Conservation (phyloP, 2,329 filamentous ascomycete species). For the Calycina marina region DNA sequence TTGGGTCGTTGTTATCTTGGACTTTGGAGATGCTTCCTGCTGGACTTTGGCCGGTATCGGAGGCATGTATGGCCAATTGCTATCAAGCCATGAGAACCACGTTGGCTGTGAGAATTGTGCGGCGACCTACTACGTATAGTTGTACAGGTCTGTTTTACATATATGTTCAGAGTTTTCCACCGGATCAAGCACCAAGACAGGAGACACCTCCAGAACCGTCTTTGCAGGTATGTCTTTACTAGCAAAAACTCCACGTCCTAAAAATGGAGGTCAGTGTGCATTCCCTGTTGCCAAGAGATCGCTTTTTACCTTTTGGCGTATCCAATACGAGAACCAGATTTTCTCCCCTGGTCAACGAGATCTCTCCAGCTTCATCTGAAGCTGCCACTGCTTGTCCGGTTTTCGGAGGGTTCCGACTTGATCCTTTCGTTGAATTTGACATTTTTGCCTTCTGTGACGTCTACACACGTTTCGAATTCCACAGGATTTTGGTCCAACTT, state of each 20-base stretch:
- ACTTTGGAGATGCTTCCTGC: constrained; percentile 10
- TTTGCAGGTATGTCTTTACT: constrained; percentile 29
- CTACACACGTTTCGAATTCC: no score
- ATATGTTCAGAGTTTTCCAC: constrained; percentile 34
- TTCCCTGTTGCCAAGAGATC: background rate
- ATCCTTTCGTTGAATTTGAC: background rate
- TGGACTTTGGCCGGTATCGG: constrained; percentile 12
- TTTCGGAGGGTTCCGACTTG: background rate
- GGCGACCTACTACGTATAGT: constrained; percentile 38
- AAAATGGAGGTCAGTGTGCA: background rate
- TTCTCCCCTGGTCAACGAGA: constrained; percentile 26
- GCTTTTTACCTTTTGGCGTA: constrained; percentile 33
- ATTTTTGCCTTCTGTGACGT: no score
- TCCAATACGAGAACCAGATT: constrained; percentile 29
- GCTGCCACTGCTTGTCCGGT: no score
- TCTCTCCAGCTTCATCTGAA: no score
- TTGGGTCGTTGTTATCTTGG: constrained; percentile 26
- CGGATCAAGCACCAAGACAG: constrained; percentile 33
- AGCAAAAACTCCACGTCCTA: constrained; percentile 39
- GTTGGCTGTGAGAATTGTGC: constrained; percentile 5
- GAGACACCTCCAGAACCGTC: constrained; percentile 35
- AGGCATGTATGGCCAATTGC: constrained; percentile 21
- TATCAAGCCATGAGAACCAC: constrained; percentile 3
- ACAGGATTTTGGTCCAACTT: no score
- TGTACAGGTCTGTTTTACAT: constrained; percentile 33